Conservation (phyloP, 129 eudicot genomes). For the Tanacetum coccineum region DNA sequence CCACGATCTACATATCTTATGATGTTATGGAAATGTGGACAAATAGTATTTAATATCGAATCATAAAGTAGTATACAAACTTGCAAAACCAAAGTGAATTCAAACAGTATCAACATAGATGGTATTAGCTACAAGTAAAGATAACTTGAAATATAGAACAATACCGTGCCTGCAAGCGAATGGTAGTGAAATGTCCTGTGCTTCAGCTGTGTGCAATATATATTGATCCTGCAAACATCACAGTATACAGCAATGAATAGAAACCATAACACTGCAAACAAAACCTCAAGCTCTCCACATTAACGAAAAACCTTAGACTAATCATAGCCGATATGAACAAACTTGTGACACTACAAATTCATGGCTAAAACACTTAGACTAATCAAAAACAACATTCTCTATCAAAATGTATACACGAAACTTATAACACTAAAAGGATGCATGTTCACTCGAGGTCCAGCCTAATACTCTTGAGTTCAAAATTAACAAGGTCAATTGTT, state of each 20-base stretch:
- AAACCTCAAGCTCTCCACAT: background rate
- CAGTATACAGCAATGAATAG: background rate
- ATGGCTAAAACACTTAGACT: background rate
- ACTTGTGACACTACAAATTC: background rate
- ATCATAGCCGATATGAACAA: background rate
- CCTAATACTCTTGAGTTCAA: background rate
- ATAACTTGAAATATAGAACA: constrained; percentile 28
- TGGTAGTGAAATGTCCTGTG: constrained; percentile 75
- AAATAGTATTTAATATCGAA: background rate
- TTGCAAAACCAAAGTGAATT: background rate
- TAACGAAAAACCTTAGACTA: background rate
- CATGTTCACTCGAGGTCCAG: background rate
- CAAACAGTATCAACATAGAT: background rate
- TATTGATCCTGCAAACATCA: constrained; percentile 74
- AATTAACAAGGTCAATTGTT: background rate
- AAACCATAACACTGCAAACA: background rate
- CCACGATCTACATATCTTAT: background rate
- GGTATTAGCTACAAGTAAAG: background rate
- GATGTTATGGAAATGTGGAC: background rate
- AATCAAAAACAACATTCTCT: constrained; percentile 8
- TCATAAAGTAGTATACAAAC: background rate
- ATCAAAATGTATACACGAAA: constrained; percentile 5
- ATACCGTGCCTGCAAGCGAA: constrained; percentile 99
- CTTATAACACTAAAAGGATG: background rate
- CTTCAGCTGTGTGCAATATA: constrained; percentile 88